Evolutionary conservation across 768 basidiomycete species (phyloP).

Genomic region (Calocera viscosa): DNA sequence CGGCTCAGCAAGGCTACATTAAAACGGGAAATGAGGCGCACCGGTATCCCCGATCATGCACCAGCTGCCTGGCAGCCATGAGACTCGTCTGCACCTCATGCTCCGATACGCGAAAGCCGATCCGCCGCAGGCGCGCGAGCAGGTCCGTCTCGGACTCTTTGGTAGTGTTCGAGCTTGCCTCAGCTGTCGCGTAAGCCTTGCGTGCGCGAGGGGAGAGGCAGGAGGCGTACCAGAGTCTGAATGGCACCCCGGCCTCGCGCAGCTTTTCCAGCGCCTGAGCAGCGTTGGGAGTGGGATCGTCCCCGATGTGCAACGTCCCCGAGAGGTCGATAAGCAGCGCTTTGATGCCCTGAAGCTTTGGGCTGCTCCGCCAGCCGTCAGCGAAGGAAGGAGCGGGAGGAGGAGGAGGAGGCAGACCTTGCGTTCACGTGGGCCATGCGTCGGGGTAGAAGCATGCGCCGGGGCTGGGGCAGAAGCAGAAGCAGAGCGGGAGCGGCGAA

Average conservation of each 20-base stretch:
- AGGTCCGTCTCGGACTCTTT: slow-evolving; percentile 45
- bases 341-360: slow-evolving; percentile 25
- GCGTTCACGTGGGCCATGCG: no score
- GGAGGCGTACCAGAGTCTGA: slow-evolving; percentile 32
- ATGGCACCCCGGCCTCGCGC: slow-evolving; percentile 22
- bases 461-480: no score
- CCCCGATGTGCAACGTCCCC: slow-evolving; percentile 50
- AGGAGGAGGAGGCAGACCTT: not conserved
- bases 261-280: slow-evolving; percentile 33
- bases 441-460: no score
- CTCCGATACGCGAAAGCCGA: slow-evolving; percentile 39
- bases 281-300: slow-evolving; percentile 38
- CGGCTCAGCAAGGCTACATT: not conserved
- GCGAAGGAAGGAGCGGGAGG: not conserved
- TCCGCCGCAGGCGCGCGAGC: slow-evolving; percentile 31
- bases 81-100: slow-evolving; percentile 53
- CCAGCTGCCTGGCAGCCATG: slow-evolving; percentile 40
- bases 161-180: slow-evolving; percentile 55
- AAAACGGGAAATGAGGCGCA: slow-evolving; percentile 17
- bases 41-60: slow-evolving; percentile 33
- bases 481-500: no score
- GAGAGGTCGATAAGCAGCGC: slow-evolving; percentile 55
- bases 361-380: no score
- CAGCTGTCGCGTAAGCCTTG: no score
- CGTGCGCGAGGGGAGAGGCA: not conserved